A percentile compares a stretch with the other conserved stretches of the same genome.
phyloP scores from a whole-genome alignment of 148 eudicot species.

The Camellia granthamiana region DNA sequence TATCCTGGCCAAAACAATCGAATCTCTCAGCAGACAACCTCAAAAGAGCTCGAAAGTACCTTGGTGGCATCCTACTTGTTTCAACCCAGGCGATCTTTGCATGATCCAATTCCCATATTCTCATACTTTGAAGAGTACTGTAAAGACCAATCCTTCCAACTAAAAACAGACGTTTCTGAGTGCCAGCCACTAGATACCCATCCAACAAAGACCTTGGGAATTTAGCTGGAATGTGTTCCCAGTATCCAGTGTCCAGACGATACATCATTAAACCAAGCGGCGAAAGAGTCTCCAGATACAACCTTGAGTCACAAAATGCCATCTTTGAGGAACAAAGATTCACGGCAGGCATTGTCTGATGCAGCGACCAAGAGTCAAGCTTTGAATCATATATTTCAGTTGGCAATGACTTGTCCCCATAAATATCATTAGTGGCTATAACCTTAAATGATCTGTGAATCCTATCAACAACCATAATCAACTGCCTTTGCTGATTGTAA shows the following conservation, averaged over 20 bases:
- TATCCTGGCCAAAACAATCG: constrained; percentile 97
- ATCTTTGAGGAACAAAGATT: constrained; percentile 89
- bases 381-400: constrained; percentile 91
- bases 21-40: constrained; percentile 90
- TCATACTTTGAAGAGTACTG: constrained; percentile 87
- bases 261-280: constrained; percentile 95
- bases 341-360: constrained; percentile 85
- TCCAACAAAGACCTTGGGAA: constrained; percentile 86
- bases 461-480: constrained; percentile 83
- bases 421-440: constrained; percentile 82
- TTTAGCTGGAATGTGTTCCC: constrained; percentile 95
- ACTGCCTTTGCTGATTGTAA: constrained; percentile 80
- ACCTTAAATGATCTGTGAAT: constrained; percentile 65
- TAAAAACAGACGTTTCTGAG: constrained; percentile 72
- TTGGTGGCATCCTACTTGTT: constrained; percentile 84
- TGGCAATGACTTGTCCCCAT: constrained; percentile 78
- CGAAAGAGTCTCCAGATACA: constrained; percentile 88
- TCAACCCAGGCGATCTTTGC: constrained; percentile 72
- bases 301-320: constrained; percentile 87
- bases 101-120: constrained; percentile 95
- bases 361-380: constrained; percentile 67
- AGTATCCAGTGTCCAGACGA: constrained; percentile 73
- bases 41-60: constrained; percentile 70
- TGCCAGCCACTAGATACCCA: constrained; percentile 86
- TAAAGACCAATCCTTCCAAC: constrained; percentile 92